Evolutionary conservation across 1,139 yeast genomes (phyloP), one percentile per base, ranked within the genome.

Genomic region (Candida tropicalis): DNA sequence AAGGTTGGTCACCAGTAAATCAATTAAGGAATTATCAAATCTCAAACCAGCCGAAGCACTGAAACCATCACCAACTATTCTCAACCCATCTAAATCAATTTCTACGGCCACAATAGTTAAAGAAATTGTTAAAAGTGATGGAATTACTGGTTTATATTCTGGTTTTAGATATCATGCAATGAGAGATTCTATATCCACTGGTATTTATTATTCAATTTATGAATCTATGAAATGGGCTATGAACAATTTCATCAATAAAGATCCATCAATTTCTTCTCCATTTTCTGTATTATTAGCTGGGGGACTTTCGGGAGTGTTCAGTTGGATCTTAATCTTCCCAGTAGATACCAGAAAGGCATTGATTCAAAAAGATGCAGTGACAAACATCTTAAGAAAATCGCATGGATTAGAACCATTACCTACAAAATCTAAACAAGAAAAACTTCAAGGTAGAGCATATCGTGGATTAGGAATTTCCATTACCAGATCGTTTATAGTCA

Each of bases 271-370:
- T 17, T 54, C 66, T 16, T 68, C 75, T 5, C 69, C 68, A 9
- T 38, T 69, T 5, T 63, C 77, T 1, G 65, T 73, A 17, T 52
- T 71, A 4, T 42, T 84, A 2, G 87, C 95, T 0, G 96, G 96
- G n/a, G 96, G 90, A 0, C 52, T 82, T 28, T 81, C 95, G 1
- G 96, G 96, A 1, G 77, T 83, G 10, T 63, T 82, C 13, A 76
- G 89, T 40, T 87, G 95, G 95, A 63, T 80, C 2, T 60, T 81
- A 2, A 82, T 87, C 2, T 88, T 85, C 65, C 96, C 96, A 0
- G 60, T 89, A 2, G 96, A 88, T 59, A 87, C 96, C 0, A 71
- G 84, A 47, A 88, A 89, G 59, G 80, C 91, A 1, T 72, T 83
- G 46, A 74, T 81, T 37, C 96, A 88, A 59, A 78, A 85, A 46